phyloP scores from a whole-genome alignment of 768 basidiomycete genomes.

The Coprinellus aureogranulatus region DNA sequence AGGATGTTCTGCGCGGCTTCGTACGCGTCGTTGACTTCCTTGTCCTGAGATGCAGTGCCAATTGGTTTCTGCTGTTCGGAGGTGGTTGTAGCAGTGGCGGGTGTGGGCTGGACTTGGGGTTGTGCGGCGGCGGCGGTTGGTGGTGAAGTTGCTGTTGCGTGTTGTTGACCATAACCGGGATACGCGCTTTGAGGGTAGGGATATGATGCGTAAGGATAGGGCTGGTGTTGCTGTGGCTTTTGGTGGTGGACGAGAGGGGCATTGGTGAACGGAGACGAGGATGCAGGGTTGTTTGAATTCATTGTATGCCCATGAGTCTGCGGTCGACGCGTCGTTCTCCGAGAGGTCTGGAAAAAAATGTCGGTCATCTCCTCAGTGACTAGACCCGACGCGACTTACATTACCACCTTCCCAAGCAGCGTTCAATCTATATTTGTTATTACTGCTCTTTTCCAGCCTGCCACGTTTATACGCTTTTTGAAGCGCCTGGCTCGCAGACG shows the following conservation, averaged over 20 bases:
- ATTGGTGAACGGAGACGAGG: conserved; percentile 57
- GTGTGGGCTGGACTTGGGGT: conserved; percentile 11
- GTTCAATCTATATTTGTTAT: conserved; percentile 75
- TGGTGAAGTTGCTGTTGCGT: conserved; percentile 19
- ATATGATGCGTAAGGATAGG: conserved; percentile 37
- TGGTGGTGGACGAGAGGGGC: conserved; percentile 45
- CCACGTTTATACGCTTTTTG: conserved; percentile 85
- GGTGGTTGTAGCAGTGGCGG: conserved; percentile 11
- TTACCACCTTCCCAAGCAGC: conserved; percentile 78
- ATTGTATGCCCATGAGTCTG: conserved; percentile 49
- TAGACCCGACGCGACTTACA: conserved; percentile 42
- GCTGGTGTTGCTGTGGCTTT: conserved; percentile 25
- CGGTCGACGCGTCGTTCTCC: conserved; percentile 76
- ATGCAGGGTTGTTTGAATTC: conserved; percentile 18
- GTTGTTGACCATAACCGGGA: conserved; percentile 20
- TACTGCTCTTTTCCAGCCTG: conserved; percentile 70
- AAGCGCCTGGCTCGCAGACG: conserved; percentile 84
- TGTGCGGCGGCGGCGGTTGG: conserved; percentile 13
- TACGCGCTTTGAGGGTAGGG: conserved; percentile 25
- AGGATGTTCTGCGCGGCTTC: conserved; percentile 77
- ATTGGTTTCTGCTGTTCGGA: conserved; percentile 29
- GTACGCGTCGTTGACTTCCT: conserved; percentile 51
- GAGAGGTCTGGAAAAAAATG: conserved; percentile 56
- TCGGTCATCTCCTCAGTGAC: background rate
- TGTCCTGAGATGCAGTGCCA: conserved; percentile 33